Conservation (phyloP, 1,284 basidiomycete species). For the Ganoderma lingzhi region DNA sequence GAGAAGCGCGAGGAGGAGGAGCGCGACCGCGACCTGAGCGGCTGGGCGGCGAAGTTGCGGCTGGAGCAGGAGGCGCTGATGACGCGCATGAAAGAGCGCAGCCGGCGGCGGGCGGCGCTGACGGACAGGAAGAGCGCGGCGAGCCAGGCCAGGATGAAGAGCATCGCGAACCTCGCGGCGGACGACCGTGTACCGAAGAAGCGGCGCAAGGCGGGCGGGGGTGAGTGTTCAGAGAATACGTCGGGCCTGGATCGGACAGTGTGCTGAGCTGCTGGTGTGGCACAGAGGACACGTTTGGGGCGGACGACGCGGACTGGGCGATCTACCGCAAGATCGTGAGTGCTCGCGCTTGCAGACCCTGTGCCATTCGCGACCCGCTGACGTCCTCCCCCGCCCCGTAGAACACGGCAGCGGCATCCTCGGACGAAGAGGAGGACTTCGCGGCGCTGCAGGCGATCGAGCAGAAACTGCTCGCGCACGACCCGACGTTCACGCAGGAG, state of each 20-base stretch:
- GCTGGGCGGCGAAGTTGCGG: conserved; percentile 78
- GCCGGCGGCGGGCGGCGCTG: conserved; percentile 83
- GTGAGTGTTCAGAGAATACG: conserved; percentile 49
- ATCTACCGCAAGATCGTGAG: conserved; percentile 96
- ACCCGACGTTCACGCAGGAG: conserved; percentile 83
- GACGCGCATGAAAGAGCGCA: conserved; percentile 86
- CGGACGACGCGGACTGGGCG: conserved; percentile 96
- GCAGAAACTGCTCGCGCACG: conserved; percentile 82
- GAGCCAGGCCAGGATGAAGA: conserved; percentile 97
- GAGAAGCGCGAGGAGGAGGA: conserved; percentile 79
- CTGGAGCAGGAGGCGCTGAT: conserved; percentile 86
- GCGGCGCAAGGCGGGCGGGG: conserved; percentile 79
- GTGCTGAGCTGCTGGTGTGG: background rate
- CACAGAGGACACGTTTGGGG: conserved; percentile 93
- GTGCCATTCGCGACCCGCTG: too few species aligned
- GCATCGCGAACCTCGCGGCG: conserved; percentile 90
- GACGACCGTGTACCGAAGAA: conserved; percentile 84
- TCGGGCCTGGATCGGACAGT: conserved; percentile 8
- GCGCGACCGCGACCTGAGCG: conserved; percentile 71
- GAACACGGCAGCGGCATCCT: conserved; percentile 89
- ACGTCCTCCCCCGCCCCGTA: conserved; percentile 36
- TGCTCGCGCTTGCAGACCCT: background rate
- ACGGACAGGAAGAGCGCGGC: conserved; percentile 93
- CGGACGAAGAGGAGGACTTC: conserved; percentile 95
- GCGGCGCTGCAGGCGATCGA: conserved; percentile 81